Conservation (phyloP, 2,329 filamentous ascomycete species). For the Fusarium sp. region DNA sequence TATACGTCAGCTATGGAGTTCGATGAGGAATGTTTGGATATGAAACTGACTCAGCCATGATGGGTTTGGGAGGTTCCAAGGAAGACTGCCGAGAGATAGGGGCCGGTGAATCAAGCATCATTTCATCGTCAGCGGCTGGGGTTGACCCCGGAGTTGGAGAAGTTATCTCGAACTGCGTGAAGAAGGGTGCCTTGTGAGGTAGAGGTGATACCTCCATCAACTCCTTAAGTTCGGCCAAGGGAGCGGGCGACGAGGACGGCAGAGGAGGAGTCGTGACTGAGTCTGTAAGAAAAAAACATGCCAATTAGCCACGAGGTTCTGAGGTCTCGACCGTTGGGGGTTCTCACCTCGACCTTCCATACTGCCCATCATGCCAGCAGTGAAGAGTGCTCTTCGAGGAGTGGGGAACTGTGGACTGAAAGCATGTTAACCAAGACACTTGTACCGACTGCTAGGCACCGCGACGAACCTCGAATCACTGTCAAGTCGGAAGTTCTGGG, state of each 20-base stretch:
- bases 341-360: conserved; percentile 56
- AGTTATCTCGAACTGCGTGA: conserved; percentile 75
- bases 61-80: conserved; percentile 65
- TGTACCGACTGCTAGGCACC: conserved; percentile 8
- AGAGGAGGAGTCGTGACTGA: conserved; percentile 87
- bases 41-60: conserved; percentile 67
- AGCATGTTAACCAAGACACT: conserved; percentile 41
- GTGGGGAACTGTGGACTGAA: conserved; percentile 60
- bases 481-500: conserved; percentile 97
- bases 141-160: conserved; percentile 78
- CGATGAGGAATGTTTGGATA: conserved; percentile 35
- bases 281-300: conserved; percentile 63
- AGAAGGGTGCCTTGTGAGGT: conserved; percentile 85
- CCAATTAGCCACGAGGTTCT: conserved; percentile 44
- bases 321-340: conserved; percentile 3
- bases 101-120: conserved; percentile 72
- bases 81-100: conserved; percentile 63
- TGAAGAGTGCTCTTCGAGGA: conserved; percentile 60
- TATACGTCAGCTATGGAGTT: conserved; percentile 45
- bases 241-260: conserved; percentile 84
- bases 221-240: conserved; percentile 85
- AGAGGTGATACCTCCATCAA: conserved; percentile 95
- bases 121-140: conserved; percentile 62
- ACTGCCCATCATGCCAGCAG: conserved; percentile 56
- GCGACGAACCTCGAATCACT: conserved; percentile 80